phyloP scores from a whole-genome alignment of 2,329 filamentous ascomycete species.

The Fusarium nodosum region DNA sequence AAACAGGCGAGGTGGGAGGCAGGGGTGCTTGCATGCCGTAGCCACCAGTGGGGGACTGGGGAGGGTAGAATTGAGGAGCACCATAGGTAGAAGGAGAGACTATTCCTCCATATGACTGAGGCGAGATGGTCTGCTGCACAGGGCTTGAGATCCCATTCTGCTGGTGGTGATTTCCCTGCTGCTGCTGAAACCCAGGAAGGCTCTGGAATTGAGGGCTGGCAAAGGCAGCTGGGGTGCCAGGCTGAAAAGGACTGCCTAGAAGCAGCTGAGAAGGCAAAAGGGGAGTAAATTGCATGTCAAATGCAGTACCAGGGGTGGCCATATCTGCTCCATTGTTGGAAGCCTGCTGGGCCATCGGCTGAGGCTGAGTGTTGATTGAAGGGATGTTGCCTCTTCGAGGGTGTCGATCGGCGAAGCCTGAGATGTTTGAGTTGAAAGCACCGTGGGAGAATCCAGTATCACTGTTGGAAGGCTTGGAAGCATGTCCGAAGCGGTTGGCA shows the following conservation, averaged over 20 bases:
- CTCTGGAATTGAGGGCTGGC: constrained; percentile 92
- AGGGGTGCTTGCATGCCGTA: constrained; percentile 71
- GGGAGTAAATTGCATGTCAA: constrained; percentile 99
- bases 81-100: constrained; percentile 88
- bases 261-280: constrained; percentile 94
- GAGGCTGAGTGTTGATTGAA: constrained; percentile 89
- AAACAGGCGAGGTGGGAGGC: constrained; percentile 79
- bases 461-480: constrained; percentile 84
- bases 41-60: constrained; percentile 87
- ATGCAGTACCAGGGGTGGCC: constrained; percentile 87
- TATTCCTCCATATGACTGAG: constrained; percentile 85
- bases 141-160: constrained; percentile 78
- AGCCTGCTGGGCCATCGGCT: constrained; percentile 66
- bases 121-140: constrained; percentile 81
- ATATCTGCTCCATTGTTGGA: constrained; percentile 76
- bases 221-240: constrained; percentile 91
- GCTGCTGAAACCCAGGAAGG: constrained; percentile 80
- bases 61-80: constrained; percentile 85
- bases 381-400: constrained; percentile 88
- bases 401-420: constrained; percentile 88
- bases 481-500: constrained; percentile 77
- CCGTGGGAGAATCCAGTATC: constrained; percentile 94
- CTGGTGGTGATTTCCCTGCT: constrained; percentile 67
- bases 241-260: constrained; percentile 96
- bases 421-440: constrained; percentile 88